Percentiles rank a stretch among this genome's conserved stretches.
Evolutionary conservation across 1,284 basidiomycete species (phyloP).

Genomic region (Cryptococcus sp.): DNA sequence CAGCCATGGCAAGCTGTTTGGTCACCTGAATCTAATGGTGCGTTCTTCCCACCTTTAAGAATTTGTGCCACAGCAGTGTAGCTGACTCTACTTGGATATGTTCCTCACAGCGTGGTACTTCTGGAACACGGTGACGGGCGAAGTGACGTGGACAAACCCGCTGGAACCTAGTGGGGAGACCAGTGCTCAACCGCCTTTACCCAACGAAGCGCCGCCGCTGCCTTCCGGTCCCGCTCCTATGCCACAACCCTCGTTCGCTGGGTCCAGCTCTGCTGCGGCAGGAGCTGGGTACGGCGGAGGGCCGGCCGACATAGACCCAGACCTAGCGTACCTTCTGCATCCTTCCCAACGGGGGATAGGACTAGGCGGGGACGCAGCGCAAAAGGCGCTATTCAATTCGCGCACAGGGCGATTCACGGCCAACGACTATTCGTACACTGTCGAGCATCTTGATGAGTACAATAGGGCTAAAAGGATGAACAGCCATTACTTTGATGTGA

Average conservation of each 20-base stretch:
- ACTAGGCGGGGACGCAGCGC: slow-evolving; percentile 53
- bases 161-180: slow-evolving; percentile 50
- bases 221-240: slow-evolving; percentile 34
- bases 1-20: slow-evolving; percentile 78
- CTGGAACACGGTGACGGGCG: slow-evolving; percentile 72
- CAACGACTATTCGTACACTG: slow-evolving; percentile 55
- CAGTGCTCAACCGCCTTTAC: slow-evolving; percentile 36
- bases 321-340: slow-evolving; percentile 77
- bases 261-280: not conserved
- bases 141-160: slow-evolving; percentile 88
- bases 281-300: slow-evolving; percentile 7
- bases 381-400: slow-evolving; percentile 75
- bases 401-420: slow-evolving; percentile 77
- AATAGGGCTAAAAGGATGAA: slow-evolving; percentile 83
- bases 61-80: not conserved
- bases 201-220: slow-evolving; percentile 34
- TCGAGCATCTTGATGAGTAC: slow-evolving; percentile 76
- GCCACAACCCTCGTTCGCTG: slow-evolving; percentile 33
- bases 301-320: slow-evolving; percentile 75
- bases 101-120: slow-evolving; percentile 71
- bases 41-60: slow-evolving; percentile 9
- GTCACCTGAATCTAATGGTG: slow-evolving; percentile 69
- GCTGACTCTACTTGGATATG: slow-evolving; percentile 1
- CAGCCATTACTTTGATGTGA: slow-evolving; percentile 83
- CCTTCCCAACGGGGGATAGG: slow-evolving; percentile 55